phyloP scores from a whole-genome alignment of 805 yeast genomes.

The Kregervanrija fluxuum region DNA sequence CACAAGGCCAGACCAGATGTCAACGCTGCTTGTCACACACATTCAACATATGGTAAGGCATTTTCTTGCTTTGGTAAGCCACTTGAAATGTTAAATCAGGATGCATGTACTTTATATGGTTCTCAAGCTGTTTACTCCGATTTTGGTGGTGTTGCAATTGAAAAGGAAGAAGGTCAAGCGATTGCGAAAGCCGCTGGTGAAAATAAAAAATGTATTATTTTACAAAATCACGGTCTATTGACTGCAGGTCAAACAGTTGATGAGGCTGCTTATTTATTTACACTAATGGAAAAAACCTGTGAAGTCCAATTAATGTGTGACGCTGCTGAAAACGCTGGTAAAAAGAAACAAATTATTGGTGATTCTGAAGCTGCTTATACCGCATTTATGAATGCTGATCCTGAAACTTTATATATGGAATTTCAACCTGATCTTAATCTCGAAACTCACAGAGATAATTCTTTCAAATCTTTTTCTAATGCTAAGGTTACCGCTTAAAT shows the following conservation, averaged over 20 bases:
- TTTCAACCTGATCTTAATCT: conserved; percentile 63
- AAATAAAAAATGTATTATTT: conserved; percentile 44
- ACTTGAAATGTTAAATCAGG: conserved; percentile 77
- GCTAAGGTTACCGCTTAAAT: background rate
- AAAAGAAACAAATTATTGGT: conserved; percentile 35
- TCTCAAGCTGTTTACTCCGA: conserved; percentile 57
- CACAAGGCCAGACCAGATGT: conserved; percentile 67
- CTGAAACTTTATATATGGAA: conserved; percentile 63
- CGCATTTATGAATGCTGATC: conserved; percentile 50
- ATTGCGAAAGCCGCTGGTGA: conserved; percentile 58
- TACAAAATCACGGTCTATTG: conserved; percentile 68
- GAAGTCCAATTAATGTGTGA: conserved; percentile 61
- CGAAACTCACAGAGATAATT: conserved; percentile 30
- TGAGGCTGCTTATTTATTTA: conserved; percentile 64
- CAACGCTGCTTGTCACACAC: conserved; percentile 67
- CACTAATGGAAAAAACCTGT: conserved; percentile 57
- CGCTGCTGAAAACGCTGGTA: conserved; percentile 36
- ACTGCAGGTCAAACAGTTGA: conserved; percentile 67
- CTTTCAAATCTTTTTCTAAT: conserved; percentile 22
- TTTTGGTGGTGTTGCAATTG: conserved; percentile 77
- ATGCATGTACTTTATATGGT: conserved; percentile 60
- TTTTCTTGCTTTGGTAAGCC: conserved; percentile 58
- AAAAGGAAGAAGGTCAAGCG: conserved; percentile 52
- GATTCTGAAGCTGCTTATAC: conserved; percentile 67
- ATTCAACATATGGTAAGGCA: conserved; percentile 58